Evolutionary conservation across 2,329 filamentous ascomycete species (phyloP).

Genomic region (Fusarium begoniae): DNA sequence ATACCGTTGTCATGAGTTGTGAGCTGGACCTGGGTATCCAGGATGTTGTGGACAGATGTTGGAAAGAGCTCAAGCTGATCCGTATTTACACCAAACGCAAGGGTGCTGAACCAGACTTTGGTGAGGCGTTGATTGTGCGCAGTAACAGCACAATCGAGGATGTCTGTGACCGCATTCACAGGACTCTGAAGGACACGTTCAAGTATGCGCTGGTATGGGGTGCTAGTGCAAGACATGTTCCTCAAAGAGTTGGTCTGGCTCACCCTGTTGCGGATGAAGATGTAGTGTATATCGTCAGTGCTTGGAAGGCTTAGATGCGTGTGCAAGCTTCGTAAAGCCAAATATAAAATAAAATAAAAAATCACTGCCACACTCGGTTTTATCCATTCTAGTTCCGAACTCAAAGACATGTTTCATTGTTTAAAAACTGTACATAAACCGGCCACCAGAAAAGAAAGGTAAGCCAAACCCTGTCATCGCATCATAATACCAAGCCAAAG

Average conservation of each 20-base stretch:
- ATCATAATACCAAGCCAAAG: constrained; percentile 44
- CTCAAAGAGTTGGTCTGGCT: constrained; percentile 87
- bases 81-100: constrained; percentile 97
- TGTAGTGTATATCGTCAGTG: constrained; percentile 73
- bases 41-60: constrained; percentile 94
- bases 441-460: constrained; percentile 30
- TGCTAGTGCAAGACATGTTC: constrained; percentile 91
- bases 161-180: constrained; percentile 94
- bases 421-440: constrained; percentile 34
- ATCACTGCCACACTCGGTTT: neutral
- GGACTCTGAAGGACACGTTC: constrained; percentile 96
- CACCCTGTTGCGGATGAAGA: constrained; percentile 80
- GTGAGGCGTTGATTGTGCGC: constrained; percentile 91
- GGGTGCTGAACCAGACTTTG: constrained; percentile 87
- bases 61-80: constrained; percentile 91
- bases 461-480: constrained; percentile 38
- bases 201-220: constrained; percentile 99
- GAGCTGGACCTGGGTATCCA: constrained; percentile 92
- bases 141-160: constrained; percentile 91
- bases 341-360: constrained; percentile 4
- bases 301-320: constrained; percentile 64
- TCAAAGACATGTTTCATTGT: constrained; percentile 27
- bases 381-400: neutral
- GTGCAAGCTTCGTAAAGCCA: neutral
- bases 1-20: constrained; percentile 97